These are phyloP conservation scores for Setaria italica DNA, from an alignment of 202 grass and related monocot genomes.

Conservation along the genomic window DNA sequence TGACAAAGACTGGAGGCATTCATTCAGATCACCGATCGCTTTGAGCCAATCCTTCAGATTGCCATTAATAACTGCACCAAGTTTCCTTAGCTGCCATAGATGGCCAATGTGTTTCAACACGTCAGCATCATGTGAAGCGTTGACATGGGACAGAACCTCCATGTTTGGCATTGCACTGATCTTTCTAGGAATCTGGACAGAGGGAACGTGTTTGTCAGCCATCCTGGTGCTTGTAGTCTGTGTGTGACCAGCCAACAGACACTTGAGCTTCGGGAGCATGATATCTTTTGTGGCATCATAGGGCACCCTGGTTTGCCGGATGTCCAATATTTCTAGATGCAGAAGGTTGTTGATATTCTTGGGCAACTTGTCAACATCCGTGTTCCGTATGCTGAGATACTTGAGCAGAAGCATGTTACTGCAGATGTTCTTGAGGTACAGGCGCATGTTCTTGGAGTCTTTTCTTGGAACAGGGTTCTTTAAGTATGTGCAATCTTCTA, in stretches of 20 bases:
- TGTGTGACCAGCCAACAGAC: background rate
- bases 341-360: slow-evolving; percentile 2
- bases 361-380: background rate
- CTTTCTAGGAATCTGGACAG: background rate
- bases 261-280: slow-evolving; percentile 2
- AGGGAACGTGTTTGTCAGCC: background rate
- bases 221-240: background rate
- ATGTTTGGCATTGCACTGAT: background rate
- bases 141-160: background rate
- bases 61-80: background rate
- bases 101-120: background rate
- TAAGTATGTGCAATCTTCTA: background rate
- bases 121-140: background rate
- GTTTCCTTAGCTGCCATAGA: slow-evolving; percentile 20
- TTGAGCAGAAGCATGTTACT: background rate
- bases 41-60: background rate
- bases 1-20: background rate
- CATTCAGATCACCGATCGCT: background rate
- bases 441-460: background rate
- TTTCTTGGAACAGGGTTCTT: background rate
- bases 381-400: slow-evolving; percentile 22
- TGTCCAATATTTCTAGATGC: slow-evolving; percentile 9
- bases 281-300: background rate
- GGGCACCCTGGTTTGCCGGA: background rate
- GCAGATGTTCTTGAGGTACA: slow-evolving; percentile 17